A percentile compares a stretch with the other conserved stretches of the same genome.
phyloP scores from a whole-genome alignment of 2,329 filamentous ascomycete species.

The Monosporascus sp. region DNA sequence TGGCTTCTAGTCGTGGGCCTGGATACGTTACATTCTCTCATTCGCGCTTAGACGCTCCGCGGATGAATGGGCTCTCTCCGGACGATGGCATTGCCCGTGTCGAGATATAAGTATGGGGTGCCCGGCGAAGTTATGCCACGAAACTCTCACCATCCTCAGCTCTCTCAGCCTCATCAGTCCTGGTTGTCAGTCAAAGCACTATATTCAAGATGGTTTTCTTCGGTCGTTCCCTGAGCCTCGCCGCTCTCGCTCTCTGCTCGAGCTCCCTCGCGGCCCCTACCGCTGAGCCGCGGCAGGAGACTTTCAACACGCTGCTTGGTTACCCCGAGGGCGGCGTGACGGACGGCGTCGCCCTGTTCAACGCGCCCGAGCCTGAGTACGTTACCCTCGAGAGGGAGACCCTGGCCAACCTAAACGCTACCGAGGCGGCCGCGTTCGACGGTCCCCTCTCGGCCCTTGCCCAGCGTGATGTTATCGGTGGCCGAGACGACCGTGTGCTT shows the following conservation, averaged over 20 bases:
- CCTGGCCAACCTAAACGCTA: background rate
- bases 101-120: background rate
- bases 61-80: background rate
- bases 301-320: background rate
- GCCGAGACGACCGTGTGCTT: background rate
- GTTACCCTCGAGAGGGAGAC: background rate
- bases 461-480: slow-evolving; percentile 1
- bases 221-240: background rate
- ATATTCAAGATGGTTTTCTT: background rate
- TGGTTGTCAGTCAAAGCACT: background rate
- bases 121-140: background rate
- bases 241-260: background rate
- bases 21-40: background rate
- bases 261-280: background rate
- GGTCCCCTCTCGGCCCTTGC: background rate
- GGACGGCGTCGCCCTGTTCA: background rate
- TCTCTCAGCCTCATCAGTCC: background rate
- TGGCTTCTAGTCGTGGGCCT: background rate
- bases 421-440: background rate
- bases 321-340: background rate
- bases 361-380: background rate
- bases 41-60: background rate
- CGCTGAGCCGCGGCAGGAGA: background rate
- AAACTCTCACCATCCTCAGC: background rate
- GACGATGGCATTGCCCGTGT: background rate